Conservation (phyloP, 148 eudicot species). For the Spergularia marina region DNA sequence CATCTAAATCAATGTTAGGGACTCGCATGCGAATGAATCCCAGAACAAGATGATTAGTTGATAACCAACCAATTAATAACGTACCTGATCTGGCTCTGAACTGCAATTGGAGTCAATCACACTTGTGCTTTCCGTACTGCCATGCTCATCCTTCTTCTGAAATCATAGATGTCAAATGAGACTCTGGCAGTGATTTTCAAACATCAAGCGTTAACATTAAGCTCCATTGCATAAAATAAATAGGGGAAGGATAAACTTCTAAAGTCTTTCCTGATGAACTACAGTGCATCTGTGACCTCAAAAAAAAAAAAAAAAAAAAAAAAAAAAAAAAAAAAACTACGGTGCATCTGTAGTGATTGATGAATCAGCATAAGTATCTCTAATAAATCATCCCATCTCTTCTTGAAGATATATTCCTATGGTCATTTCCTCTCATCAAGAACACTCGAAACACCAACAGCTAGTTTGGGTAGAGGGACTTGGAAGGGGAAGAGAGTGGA, state of each 20-base stretch:
- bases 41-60: not conserved
- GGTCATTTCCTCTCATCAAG: not conserved
- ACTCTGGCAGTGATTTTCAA: conserved; percentile 13
- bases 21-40: not conserved
- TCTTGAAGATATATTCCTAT: not conserved
- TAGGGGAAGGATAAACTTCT: not conserved
- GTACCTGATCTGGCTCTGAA: conserved; percentile 37
- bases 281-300: not conserved
- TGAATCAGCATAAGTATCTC: not conserved
- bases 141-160: conserved; percentile 43
- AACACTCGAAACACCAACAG: not conserved
- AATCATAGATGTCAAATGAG: conserved; percentile 12
- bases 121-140: conserved; percentile 31
- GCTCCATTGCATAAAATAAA: not conserved
- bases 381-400: too few relatives aligned
- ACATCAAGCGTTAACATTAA: not conserved
- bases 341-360: not conserved
- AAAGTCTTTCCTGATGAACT: not conserved
- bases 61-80: not conserved
- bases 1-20: conserved; percentile 14
- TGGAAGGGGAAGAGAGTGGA: too few relatives aligned
- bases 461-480: too few relatives aligned
- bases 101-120: conserved; percentile 24
- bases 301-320: too few relatives aligned
- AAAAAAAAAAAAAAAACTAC: too few relatives aligned